Evolutionary conservation across 2,329 filamentous ascomycete species (phyloP).

Genomic region (Colletotrichum chrysophilum): DNA sequence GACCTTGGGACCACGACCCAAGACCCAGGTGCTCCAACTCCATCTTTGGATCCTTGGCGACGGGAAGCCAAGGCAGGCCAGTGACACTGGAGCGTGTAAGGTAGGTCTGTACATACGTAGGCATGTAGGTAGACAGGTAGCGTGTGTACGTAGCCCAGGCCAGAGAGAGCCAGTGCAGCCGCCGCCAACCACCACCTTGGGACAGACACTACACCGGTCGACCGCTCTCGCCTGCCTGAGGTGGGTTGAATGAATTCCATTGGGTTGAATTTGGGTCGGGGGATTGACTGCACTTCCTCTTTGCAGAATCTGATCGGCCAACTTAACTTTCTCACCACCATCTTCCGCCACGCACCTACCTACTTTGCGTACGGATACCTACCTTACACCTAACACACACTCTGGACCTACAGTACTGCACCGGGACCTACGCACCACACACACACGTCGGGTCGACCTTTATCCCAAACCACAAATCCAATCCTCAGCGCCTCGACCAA

Average conservation of each 20-base stretch:
- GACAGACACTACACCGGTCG: background rate
- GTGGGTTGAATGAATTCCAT: background rate
- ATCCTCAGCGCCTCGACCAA: background rate
- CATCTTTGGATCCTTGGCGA: conserved; percentile 21
- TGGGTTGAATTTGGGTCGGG: background rate
- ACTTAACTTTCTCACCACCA: conserved; percentile 16
- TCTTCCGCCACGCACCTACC: background rate
- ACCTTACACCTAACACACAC: background rate
- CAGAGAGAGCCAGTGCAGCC: background rate
- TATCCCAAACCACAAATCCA: background rate
- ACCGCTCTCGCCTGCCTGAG: background rate
- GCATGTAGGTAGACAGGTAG: background rate
- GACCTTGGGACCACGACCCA: background rate
- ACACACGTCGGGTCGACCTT: background rate
- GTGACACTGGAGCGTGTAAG: background rate
- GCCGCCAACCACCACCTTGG: conserved; percentile 15
- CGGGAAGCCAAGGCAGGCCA: background rate
- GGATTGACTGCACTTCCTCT: background rate
- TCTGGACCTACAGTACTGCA: background rate
- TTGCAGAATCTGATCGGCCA: conserved; percentile 12
- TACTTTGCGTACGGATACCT: background rate
- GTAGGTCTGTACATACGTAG: background rate
- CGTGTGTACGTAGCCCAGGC: background rate
- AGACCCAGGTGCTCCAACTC: background rate
- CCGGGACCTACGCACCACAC: background rate